These are phyloP conservation scores for Microsporum canis DNA, from an alignment of 2,329 filamentous ascomycete species.

Conservation along the genomic window DNA sequence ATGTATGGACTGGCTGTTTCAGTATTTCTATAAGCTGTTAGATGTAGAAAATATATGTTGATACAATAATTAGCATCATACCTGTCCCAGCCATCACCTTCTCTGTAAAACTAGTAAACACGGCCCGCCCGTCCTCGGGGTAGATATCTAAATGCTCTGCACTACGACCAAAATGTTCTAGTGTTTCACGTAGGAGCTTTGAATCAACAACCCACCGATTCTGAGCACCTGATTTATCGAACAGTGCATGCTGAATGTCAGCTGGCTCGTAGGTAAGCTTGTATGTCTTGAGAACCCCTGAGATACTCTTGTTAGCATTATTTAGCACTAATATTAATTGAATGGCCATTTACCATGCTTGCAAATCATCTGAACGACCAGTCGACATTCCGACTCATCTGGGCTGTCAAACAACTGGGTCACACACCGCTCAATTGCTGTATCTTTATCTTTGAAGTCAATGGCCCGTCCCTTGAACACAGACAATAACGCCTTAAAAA, in stretches of 20 bases:
- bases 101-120: constrained; percentile 56
- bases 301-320: constrained; percentile 13
- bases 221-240: constrained; percentile 45
- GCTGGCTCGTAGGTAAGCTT: constrained; percentile 53
- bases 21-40: constrained; percentile 42
- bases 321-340: neutral
- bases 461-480: constrained; percentile 50
- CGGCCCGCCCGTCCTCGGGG: constrained; percentile 45
- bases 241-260: constrained; percentile 52
- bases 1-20: constrained; percentile 54
- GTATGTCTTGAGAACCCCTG: constrained; percentile 54
- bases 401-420: constrained; percentile 47
- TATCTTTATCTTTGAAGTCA: constrained; percentile 47
- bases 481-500: constrained; percentile 42
- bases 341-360: constrained; percentile 38
- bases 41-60: constrained; percentile 9
- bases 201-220: constrained; percentile 51
- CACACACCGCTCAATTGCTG: constrained; percentile 50
- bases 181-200: constrained; percentile 47
- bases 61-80: constrained; percentile 17
- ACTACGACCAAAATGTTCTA: constrained; percentile 53
- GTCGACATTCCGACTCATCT: constrained; percentile 47
- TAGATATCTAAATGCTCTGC: constrained; percentile 55
- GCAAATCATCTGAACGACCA: constrained; percentile 52
- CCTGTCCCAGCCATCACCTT: constrained; percentile 52